Percentiles rank a stretch among this genome's conserved stretches.
Conservation (phyloP, 1,284 basidiomycete species). For the Ceratobasidium sp. region DNA sequence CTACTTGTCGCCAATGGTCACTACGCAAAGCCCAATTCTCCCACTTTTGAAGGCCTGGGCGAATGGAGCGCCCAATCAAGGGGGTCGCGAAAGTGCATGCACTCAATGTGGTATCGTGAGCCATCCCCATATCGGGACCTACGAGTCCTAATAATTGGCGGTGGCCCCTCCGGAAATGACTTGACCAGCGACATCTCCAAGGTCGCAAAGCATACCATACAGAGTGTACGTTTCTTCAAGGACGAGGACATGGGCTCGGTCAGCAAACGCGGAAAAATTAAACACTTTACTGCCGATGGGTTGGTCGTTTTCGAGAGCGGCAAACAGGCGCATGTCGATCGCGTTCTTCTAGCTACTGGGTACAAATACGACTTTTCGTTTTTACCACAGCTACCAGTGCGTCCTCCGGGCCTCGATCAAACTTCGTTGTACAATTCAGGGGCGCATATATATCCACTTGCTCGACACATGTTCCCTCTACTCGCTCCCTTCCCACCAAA, state of each 20-base stretch:
- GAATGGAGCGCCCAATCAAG: constrained; percentile 56
- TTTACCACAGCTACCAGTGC: constrained; percentile 18
- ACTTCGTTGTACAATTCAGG: constrained; percentile 64
- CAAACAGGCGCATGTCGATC: constrained; percentile 52
- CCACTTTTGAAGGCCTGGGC: constrained; percentile 63
- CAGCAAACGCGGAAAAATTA: constrained; percentile 15
- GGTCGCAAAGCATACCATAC: constrained; percentile 58
- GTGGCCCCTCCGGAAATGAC: constrained; percentile 73
- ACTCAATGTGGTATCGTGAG: constrained; percentile 71
- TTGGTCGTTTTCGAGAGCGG: constrained; percentile 28
- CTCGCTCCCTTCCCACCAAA: constrained; percentile 57
- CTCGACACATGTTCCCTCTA: constrained; percentile 60
- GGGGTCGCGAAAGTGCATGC: constrained; percentile 52
- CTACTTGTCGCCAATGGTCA: constrained; percentile 77
- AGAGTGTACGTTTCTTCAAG: constrained; percentile 50
- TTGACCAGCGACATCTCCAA: constrained; percentile 58
- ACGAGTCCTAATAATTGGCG: constrained; percentile 70
- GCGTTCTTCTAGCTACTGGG: constrained; percentile 75
- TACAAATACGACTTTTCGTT: constrained; percentile 57
- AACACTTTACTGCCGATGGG: constrained; percentile 23
- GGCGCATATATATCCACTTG: constrained; percentile 68
- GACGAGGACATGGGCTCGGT: constrained; percentile 8
- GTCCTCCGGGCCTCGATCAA: constrained; percentile 48
- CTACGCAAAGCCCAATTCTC: constrained; percentile 66
- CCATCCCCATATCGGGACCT: constrained; percentile 53